Conservation (phyloP, 2,329 filamentous ascomycete species). For the Arthrobotrys entomopaga region DNA sequence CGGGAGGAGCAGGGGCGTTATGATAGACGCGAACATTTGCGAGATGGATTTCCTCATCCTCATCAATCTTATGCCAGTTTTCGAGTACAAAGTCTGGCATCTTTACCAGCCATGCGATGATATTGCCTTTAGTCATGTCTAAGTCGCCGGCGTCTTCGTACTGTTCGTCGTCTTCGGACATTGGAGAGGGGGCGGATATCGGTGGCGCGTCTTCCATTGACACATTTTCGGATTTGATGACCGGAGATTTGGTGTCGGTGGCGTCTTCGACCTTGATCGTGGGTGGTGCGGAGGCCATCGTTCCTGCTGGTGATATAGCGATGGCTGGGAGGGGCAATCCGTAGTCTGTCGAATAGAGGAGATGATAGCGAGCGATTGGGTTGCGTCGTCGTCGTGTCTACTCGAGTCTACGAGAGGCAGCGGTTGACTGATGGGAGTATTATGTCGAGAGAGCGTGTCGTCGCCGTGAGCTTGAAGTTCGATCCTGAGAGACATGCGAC, state of each 20-base stretch:
- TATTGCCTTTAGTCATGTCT: constrained; percentile 66
- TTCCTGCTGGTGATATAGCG: not conserved
- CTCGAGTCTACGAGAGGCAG: not conserved
- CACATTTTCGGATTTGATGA: constrained; percentile 50
- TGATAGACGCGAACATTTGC: constrained; percentile 73
- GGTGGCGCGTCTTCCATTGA: constrained; percentile 49
- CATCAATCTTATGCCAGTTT: constrained; percentile 78
- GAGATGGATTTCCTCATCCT: constrained; percentile 83
- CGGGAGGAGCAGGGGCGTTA: constrained; percentile 1
- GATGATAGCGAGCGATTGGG: not conserved
- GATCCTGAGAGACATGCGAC: constrained; percentile 44
- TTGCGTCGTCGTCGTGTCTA: no score
- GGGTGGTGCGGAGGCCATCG: constrained; percentile 46
- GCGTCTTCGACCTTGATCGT: constrained; percentile 52
- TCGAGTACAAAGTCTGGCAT: constrained; percentile 84
- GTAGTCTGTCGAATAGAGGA: not conserved
- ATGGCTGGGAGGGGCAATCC: not conserved
- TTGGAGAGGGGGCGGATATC: constrained; percentile 15
- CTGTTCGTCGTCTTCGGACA: constrained; percentile 71
- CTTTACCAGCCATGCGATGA: constrained; percentile 74
- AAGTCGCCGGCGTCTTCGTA: constrained; percentile 75
- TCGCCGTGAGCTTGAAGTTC: constrained; percentile 10
- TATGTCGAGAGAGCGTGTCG: constrained; percentile 14
- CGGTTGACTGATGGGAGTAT: not conserved
- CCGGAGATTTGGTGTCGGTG: constrained; percentile 29